Percentiles rank a stretch among this genome's conserved stretches.
phyloP scores from a whole-genome alignment of 2,329 filamentous ascomycete genomes.

The Fusarium oligoseptatum region DNA sequence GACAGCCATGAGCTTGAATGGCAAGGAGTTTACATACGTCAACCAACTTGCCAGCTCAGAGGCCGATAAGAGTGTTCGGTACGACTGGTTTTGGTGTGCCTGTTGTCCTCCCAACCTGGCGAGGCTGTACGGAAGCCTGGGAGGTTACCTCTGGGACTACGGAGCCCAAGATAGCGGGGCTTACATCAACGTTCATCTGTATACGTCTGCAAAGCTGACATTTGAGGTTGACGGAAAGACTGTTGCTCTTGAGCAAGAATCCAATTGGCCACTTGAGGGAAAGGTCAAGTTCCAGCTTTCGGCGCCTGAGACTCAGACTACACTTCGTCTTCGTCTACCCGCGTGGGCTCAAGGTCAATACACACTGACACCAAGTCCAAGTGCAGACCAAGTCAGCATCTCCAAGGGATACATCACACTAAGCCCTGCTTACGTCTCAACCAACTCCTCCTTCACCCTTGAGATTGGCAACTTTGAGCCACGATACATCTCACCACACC shows the following conservation, averaged over 20 bases:
- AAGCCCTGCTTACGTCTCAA: slow-evolving; percentile 54
- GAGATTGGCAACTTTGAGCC: slow-evolving; percentile 60
- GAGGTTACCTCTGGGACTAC: slow-evolving; percentile 68
- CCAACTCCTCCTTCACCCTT: slow-evolving; percentile 53
- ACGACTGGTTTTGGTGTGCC: slow-evolving; percentile 70
- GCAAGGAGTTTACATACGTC: slow-evolving; percentile 71
- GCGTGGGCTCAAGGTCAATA: slow-evolving; percentile 59
- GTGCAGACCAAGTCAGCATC: slow-evolving; percentile 23
- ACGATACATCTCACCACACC: slow-evolving; percentile 65
- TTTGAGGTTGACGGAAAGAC: slow-evolving; percentile 52
- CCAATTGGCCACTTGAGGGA: slow-evolving; percentile 70
- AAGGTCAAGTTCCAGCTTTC: slow-evolving; percentile 61
- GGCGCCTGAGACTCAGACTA: slow-evolving; percentile 45
- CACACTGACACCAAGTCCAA: slow-evolving; percentile 52
- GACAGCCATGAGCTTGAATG: slow-evolving; percentile 68
- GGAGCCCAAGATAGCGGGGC: slow-evolving; percentile 44
- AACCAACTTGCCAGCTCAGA: slow-evolving; percentile 71
- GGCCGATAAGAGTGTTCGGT: slow-evolving; percentile 61
- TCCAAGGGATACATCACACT: slow-evolving; percentile 65
- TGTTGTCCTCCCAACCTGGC: slow-evolving; percentile 73
- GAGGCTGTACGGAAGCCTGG: slow-evolving; percentile 67
- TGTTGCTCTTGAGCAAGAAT: slow-evolving; percentile 55
- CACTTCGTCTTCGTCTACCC: slow-evolving; percentile 66
- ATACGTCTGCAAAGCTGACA: slow-evolving; percentile 61
- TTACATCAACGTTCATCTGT: slow-evolving; percentile 69